Evolutionary conservation across 805 yeast genomes (phyloP).

Genomic region (Grigorovia transvaalensis): DNA sequence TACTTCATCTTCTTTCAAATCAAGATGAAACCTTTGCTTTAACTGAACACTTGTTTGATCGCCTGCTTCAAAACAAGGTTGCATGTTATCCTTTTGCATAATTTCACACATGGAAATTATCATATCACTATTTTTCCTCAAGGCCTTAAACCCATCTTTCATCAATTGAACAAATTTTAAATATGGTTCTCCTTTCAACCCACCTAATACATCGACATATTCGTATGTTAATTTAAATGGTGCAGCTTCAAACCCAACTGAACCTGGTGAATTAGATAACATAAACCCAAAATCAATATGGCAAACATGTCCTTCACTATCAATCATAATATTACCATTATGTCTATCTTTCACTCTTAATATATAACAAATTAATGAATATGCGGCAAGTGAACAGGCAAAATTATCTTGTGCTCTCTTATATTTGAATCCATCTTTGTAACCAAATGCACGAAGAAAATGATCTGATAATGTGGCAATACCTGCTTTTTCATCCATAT

Average conservation of each 20-base stretch:
- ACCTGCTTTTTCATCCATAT: conserved; percentile 49
- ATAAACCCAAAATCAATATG: conserved; percentile 94
- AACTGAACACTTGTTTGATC: conserved; percentile 70
- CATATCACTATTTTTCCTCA: conserved; percentile 65
- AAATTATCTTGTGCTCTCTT: conserved; percentile 76
- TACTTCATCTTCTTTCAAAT: conserved; percentile 40
- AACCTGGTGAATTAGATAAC: conserved; percentile 90
- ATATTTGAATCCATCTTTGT: conserved; percentile 41
- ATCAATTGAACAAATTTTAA: conserved; percentile 49
- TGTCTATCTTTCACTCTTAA: conserved; percentile 93
- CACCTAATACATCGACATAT: conserved; percentile 82
- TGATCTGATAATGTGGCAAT: conserved; percentile 72
- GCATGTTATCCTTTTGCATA: conserved; percentile 82
- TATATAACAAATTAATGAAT: conserved; percentile 81
- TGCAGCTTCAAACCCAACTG: conserved; percentile 95
- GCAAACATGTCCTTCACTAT: conserved; percentile 87
- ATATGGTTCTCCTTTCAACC: conserved; percentile 53
- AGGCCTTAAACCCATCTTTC: conserved; percentile 61
- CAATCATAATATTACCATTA: conserved; percentile 95
- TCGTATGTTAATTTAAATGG: conserved; percentile 90
- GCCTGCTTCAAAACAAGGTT: conserved; percentile 90
- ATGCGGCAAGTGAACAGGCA: conserved; percentile 79
- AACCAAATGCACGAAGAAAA: conserved; percentile 67
- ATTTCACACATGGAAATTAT: conserved; percentile 77
- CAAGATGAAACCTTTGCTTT: conserved; percentile 72